Evolutionary conservation across 2,329 filamentous ascomycete genomes (phyloP), one percentile per base, ranked within the genome.

Genomic region (Cordyceps cateniannulata): DNA sequence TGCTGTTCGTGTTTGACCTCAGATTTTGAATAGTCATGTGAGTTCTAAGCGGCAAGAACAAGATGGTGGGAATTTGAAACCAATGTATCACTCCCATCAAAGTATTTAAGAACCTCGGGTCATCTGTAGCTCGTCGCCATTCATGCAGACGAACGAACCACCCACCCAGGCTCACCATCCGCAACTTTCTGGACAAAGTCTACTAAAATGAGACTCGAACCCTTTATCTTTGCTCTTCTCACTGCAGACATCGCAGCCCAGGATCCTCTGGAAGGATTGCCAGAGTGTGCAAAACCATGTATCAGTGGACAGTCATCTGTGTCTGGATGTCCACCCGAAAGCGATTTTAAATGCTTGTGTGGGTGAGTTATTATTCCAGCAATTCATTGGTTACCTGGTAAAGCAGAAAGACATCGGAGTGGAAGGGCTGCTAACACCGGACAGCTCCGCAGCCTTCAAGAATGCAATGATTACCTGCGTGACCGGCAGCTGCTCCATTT

Each of bases 131-230:
- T 32, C 29, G 29, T 32, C 9, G 29, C 29, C 9, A 32, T 6
- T 32, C 12, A 32, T 32, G 29, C 29, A 10, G 29, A 32, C 29
- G 29, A 7, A 10, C 29, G n/a, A 32, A 32, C 18, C 16, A 40
- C n/a, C n/a, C n/a, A 40, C 38, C 10, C 4, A 40, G 16, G 16
- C 12, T n/a, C 24, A n/a, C 38, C 38, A 40, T 40, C 38, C 12
- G 9, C 29, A 6, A 7, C 9, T 10, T 7, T 14, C 10, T 14
- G 12, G 6, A 40, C 38, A 14, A n/a, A 7, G 9, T 7, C 10
- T 16, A 2, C 2, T n/a, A n/a, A 38, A 27, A 47, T 71, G 69
- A 64, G 67, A 40, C 63, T 70, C 64, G 64, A 60, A 38, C 62
- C 60, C 45, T 29, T 62, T 48, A 47, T 65, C 61, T 10, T 64